These are phyloP conservation scores for Botrytis sinoallii DNA, from an alignment of 2,329 filamentous ascomycete species.

Conservation along the genomic window DNA sequence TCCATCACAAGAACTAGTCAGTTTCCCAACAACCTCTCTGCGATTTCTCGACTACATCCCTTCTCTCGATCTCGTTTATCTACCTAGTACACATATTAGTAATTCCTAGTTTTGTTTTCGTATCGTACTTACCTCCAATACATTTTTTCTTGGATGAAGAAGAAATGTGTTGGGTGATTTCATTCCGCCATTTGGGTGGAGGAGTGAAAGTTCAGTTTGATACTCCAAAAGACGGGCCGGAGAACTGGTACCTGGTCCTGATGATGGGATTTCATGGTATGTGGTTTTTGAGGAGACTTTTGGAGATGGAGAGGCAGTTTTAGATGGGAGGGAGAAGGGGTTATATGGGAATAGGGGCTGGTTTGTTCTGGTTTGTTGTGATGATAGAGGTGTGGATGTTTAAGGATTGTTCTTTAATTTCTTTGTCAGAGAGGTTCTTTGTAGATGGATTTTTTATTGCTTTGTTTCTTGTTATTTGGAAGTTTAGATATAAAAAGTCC, in stretches of 20 bases:
- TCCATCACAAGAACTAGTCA: neutral
- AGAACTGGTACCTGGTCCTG: neutral
- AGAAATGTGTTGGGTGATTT: neutral
- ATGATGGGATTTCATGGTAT: neutral
- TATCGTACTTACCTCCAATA: neutral
- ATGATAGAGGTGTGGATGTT: neutral
- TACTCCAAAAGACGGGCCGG: neutral
- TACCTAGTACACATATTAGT: neutral
- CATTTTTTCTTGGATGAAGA: no score
- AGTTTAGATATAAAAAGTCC: no score
- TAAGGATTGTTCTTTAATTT: neutral
- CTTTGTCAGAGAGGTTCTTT: neutral
- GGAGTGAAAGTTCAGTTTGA: neutral
- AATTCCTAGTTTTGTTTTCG: neutral
- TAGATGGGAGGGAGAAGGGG: no score
- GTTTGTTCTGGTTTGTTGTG: neutral
- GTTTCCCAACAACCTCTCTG: neutral
- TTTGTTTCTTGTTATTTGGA: no score
- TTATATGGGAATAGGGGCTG: neutral
- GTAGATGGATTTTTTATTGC: fast-evolving
- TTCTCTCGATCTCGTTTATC: neutral
- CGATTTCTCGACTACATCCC: neutral
- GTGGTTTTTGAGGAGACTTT: neutral
- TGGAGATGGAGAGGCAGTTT: neutral
- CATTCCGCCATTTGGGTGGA: neutral